Evolutionary conservation across 139 green algal species (phyloP).

Genomic region (Coccomyxa sp.): DNA sequence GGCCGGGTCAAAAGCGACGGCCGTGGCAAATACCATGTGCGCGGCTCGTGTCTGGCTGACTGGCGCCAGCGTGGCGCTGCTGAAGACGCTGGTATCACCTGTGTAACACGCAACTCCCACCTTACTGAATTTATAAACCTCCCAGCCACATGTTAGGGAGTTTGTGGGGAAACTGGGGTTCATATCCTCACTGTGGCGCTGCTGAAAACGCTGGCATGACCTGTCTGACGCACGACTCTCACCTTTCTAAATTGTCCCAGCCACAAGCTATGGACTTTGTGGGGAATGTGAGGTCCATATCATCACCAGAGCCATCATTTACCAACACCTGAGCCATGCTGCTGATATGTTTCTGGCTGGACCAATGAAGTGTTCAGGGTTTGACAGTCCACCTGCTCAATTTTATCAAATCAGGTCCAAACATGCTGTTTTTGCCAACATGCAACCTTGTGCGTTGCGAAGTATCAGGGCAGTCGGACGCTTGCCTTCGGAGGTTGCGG

Average conservation of each 20-base stretch:
- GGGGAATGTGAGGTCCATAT: too few relatives aligned
- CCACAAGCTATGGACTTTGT: too few relatives aligned
- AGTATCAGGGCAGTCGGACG: neutral
- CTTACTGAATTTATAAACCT: neutral
- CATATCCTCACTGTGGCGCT: neutral
- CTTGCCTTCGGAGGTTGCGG: slow-evolving; percentile 15
- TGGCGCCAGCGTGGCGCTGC: slow-evolving; percentile 20
- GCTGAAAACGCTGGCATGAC: too few relatives aligned
- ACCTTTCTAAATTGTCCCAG: too few relatives aligned
- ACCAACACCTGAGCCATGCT: too few relatives aligned
- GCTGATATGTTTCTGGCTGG: neutral
- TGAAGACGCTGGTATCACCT: slow-evolving; percentile 10
- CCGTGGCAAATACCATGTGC: slow-evolving; percentile 60
- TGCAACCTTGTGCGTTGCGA: neutral
- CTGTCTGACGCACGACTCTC: neutral
- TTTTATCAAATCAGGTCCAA: neutral
- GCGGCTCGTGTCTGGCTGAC: slow-evolving; percentile 19
- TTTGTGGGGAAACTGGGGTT: neutral
- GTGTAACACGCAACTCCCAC: neutral
- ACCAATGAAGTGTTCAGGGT: neutral
- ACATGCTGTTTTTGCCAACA: neutral
- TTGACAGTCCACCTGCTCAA: neutral
- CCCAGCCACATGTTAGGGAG: neutral
- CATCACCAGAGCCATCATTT: too few relatives aligned
- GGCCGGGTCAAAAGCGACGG: slow-evolving; percentile 32